Evolutionary conservation across 2,329 filamentous ascomycete genomes (phyloP).

Genomic region (Phoma sp.): DNA sequence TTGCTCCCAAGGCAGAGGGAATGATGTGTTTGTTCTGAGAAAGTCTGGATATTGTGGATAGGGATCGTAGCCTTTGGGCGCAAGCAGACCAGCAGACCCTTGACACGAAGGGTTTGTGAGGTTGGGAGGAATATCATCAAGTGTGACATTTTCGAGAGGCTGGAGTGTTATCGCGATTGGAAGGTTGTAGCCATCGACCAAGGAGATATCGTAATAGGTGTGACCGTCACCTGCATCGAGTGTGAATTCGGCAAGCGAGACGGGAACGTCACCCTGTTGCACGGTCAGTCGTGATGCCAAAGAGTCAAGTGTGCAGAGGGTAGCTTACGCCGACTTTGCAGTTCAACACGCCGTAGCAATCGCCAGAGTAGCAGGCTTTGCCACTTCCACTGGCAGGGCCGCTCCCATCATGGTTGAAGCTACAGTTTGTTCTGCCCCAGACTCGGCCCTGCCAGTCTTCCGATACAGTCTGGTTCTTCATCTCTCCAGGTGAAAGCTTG

Average conservation of each 20-base stretch:
- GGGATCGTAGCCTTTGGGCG: conserved; percentile 51
- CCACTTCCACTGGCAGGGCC: conserved; percentile 55
- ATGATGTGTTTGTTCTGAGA: conserved; percentile 68
- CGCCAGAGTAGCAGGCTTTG: conserved; percentile 73
- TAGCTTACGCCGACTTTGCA: conserved; percentile 71
- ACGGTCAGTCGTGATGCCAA: conserved; percentile 1
- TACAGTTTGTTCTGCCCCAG: conserved; percentile 86
- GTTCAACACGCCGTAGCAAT: conserved; percentile 73
- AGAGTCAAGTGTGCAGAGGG: neutral
- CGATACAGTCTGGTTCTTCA: conserved; percentile 68
- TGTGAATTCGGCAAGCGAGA: conserved; percentile 81
- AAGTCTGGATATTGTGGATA: conserved; percentile 59
- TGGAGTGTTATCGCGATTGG: conserved; percentile 65
- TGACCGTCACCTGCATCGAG: conserved; percentile 70
- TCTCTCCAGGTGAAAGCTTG: conserved; percentile 64
- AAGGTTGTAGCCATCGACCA: conserved; percentile 85
- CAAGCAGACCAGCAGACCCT: conserved; percentile 68
- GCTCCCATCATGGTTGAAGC: conserved; percentile 69
- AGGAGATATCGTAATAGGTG: conserved; percentile 82
- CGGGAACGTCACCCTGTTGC: conserved; percentile 71
- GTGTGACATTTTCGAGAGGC: conserved; percentile 63
- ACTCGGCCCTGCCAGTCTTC: conserved; percentile 80
- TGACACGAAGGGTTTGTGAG: conserved; percentile 79
- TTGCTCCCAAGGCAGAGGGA: conserved; percentile 71
- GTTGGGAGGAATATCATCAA: conserved; percentile 72